Conservation (phyloP, 2,329 filamentous ascomycete genomes). For the Ploettnerulaceae sp. region DNA sequence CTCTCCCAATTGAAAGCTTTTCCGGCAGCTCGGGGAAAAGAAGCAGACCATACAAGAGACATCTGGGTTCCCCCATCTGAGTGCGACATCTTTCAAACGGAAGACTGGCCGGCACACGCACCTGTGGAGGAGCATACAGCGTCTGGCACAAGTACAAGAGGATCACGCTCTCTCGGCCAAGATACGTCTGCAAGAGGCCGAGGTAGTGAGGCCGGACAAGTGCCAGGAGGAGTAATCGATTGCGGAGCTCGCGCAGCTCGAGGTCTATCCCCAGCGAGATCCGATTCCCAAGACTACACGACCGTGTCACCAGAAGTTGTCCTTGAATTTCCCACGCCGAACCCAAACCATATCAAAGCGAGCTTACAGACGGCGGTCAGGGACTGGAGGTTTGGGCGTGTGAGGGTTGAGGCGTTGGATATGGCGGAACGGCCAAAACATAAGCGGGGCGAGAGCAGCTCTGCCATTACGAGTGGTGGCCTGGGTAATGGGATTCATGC, state of each 20-base stretch:
- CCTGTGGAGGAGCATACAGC: slow-evolving; percentile 3
- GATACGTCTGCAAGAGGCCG: not conserved
- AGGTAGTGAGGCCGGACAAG: not conserved
- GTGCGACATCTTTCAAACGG: slow-evolving; percentile 40
- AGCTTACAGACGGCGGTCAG: slow-evolving; percentile 41
- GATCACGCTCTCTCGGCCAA: not conserved
- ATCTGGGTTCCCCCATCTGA: slow-evolving; percentile 48
- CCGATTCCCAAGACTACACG: slow-evolving; percentile 20
- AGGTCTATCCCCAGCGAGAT: slow-evolving; percentile 1
- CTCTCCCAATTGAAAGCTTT: not conserved
- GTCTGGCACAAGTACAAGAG: not conserved
- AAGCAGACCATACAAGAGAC: slow-evolving; percentile 11
- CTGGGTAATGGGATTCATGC: slow-evolving; percentile 24
- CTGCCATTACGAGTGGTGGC: slow-evolving; percentile 2
- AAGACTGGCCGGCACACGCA: slow-evolving; percentile 25
- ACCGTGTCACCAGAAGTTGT: not conserved
- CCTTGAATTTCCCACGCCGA: slow-evolving; percentile 19
- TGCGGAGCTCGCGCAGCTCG: slow-evolving; percentile 8
- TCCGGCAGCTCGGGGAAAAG: slow-evolving; percentile 5
- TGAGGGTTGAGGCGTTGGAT: slow-evolving; percentile 78
- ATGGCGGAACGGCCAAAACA: slow-evolving; percentile 39
- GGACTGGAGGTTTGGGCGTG: slow-evolving; percentile 79
- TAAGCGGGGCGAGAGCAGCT: slow-evolving; percentile 39
- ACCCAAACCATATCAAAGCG: slow-evolving; percentile 22
- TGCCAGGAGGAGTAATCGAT: slow-evolving; percentile 6